Percentiles rank a stretch among this genome's conserved stretches.
These are phyloP conservation scores for Cercospora zeina DNA, from an alignment of 2,329 filamentous ascomycete genomes.

Conservation along the genomic window DNA sequence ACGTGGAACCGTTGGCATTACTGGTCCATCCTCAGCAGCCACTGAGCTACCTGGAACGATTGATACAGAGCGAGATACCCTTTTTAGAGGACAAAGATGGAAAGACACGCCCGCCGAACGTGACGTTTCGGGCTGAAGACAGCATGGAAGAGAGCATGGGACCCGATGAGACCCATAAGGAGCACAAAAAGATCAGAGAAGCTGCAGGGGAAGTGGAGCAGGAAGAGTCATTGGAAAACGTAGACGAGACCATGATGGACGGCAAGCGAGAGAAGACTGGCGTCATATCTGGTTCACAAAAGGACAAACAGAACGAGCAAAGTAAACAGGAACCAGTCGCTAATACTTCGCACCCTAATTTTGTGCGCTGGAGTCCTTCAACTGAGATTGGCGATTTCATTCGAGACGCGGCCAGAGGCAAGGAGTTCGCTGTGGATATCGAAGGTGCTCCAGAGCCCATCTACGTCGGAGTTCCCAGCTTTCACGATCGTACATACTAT, in stretches of 20 bases:
- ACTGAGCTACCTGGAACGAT: conserved; percentile 81
- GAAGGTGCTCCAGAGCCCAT: conserved; percentile 70
- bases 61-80: conserved; percentile 85
- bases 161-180: conserved; percentile 18
- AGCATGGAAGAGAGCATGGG: conserved; percentile 57
- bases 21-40: conserved; percentile 88
- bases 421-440: conserved; percentile 82
- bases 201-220: conserved; percentile 38
- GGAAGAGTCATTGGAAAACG: conserved; percentile 37
- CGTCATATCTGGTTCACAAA: conserved; percentile 39
- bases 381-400: conserved; percentile 96
- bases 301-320: conserved; percentile 46
- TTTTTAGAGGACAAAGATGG: conserved; percentile 58
- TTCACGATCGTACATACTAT: conserved; percentile 88
- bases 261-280: conserved; percentile 52
- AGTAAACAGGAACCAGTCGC: conserved; percentile 34
- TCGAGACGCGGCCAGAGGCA: conserved; percentile 77
- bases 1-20: conserved; percentile 80
- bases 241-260: conserved; percentile 54
- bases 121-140: conserved; percentile 80
- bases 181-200: conserved; percentile 37
- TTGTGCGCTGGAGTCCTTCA: conserved; percentile 83
- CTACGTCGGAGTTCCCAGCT: conserved; percentile 78
- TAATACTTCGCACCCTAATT: conserved; percentile 56
- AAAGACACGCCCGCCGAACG: conserved; percentile 67